Percentiles rank a stretch among this genome's conserved stretches.
Evolutionary conservation across 768 basidiomycete genomes (phyloP).

Genomic region (Lactarius hatsudake): DNA sequence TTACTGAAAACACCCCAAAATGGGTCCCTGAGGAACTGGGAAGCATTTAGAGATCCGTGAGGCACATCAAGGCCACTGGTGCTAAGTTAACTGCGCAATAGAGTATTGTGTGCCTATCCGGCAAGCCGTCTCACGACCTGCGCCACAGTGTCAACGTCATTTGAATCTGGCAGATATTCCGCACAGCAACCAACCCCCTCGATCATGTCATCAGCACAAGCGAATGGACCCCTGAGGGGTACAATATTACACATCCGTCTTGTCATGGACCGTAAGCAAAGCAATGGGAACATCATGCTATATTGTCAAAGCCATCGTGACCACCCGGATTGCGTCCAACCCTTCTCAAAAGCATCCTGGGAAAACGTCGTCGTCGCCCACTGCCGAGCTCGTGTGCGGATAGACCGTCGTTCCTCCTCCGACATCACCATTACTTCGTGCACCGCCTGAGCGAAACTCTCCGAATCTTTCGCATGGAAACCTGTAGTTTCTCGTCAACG

Average conservation of each 20-base stretch:
- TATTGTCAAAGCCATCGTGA: constrained; percentile 30
- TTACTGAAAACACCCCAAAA: background rate
- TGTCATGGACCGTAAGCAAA: background rate
- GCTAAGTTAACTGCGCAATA: background rate
- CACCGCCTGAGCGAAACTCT: constrained; percentile 65
- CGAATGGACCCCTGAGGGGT: background rate
- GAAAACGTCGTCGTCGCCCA: constrained; percentile 77
- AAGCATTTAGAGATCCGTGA: background rate
- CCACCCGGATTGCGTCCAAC: constrained; percentile 71
- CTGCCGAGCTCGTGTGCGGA: constrained; percentile 65
- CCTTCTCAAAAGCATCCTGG: constrained; percentile 70
- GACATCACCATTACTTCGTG: constrained; percentile 61
- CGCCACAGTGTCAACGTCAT: background rate
- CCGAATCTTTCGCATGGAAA: constrained; percentile 70
- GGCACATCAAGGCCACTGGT: background rate
- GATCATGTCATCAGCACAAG: background rate
- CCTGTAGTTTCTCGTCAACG: constrained; percentile 41
- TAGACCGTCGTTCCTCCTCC: constrained; percentile 50
- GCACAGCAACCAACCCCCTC: background rate
- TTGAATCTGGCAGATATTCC: background rate
- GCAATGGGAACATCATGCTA: background rate
- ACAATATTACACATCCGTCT: background rate
- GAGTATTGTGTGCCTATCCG: background rate
- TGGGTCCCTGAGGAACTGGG: background rate
- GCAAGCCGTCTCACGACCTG: background rate